These are phyloP conservation scores for Thelonectria rubi DNA, from an alignment of 2,329 filamentous ascomycete genomes.

Conservation along the genomic window DNA sequence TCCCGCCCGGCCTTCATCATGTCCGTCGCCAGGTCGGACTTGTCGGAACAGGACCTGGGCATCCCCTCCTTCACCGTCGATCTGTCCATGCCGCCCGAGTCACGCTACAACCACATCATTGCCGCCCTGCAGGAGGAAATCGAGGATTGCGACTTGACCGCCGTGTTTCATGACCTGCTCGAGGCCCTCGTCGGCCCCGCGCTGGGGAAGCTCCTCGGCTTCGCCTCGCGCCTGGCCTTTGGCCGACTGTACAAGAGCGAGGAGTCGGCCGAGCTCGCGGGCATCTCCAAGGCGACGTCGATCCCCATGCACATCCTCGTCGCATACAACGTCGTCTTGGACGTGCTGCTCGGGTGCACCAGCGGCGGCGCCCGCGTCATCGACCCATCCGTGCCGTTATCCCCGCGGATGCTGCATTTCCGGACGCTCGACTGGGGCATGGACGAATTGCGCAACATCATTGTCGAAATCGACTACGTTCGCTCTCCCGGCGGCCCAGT, in stretches of 20 bases:
- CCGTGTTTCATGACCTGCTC: constrained; percentile 62
- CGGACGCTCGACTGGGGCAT: constrained; percentile 65
- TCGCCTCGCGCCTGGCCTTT: constrained; percentile 57
- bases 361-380: constrained; percentile 52
- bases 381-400: constrained; percentile 29
- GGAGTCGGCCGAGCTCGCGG: constrained; percentile 68
- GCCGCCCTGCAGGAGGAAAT: constrained; percentile 33
- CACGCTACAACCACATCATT: constrained; percentile 42
- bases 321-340: constrained; percentile 69
- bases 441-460: constrained; percentile 57
- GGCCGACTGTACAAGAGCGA: constrained; percentile 61
- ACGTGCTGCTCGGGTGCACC: constrained; percentile 72
- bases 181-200: constrained; percentile 27
- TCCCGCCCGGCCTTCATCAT: too few species aligned
- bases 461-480: constrained; percentile 63
- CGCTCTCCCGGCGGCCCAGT: constrained; percentile 45
- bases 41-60: background rate
- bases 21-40: background rate
- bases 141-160: constrained; percentile 46
- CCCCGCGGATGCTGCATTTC: constrained; percentile 58
- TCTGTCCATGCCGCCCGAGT: constrained; percentile 38
- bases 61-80: constrained; percentile 44
- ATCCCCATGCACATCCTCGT: constrained; percentile 69
- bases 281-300: constrained; percentile 60
- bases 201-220: constrained; percentile 41